phyloP scores from a whole-genome alignment of 345 rosid genomes.

The Gossypium turneri region DNA sequence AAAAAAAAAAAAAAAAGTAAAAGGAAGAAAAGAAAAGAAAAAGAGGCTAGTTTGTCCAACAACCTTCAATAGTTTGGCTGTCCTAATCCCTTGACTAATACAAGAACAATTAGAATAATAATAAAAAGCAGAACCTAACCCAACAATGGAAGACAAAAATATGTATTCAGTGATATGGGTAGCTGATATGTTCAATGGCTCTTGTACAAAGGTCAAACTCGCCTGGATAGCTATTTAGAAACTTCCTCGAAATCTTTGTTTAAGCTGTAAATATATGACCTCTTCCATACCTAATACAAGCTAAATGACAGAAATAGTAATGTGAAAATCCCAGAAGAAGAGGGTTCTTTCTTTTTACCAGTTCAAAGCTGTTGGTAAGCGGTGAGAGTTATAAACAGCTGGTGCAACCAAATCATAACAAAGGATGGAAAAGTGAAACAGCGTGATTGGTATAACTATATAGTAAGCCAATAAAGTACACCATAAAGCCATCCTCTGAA shows the following conservation, averaged over 20 bases:
- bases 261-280: conserved; percentile 5
- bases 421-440: neutral
- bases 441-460: neutral
- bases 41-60: conserved; percentile 27
- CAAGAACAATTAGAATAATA: neutral
- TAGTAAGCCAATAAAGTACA: neutral
- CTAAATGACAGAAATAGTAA: neutral
- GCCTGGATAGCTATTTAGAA: conserved; percentile 15
- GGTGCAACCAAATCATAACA: neutral
- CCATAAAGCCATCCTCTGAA: neutral
- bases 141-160: neutral
- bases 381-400: neutral
- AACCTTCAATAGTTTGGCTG: conserved; percentile 33
- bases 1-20: too few relatives aligned
- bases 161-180: neutral
- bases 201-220: conserved; percentile 19
- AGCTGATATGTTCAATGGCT: conserved; percentile 12
- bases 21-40: too few relatives aligned
- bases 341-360: neutral
- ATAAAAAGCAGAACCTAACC: conserved; percentile 21
- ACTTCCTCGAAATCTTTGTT: neutral
- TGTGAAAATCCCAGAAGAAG: neutral
- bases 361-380: neutral
- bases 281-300: conserved; percentile 30
- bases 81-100: conserved; percentile 20